Evolutionary conservation across 768 basidiomycete genomes (phyloP), one percentile per base, ranked within the genome.

Genomic region (Termitomyces titanicus): DNA sequence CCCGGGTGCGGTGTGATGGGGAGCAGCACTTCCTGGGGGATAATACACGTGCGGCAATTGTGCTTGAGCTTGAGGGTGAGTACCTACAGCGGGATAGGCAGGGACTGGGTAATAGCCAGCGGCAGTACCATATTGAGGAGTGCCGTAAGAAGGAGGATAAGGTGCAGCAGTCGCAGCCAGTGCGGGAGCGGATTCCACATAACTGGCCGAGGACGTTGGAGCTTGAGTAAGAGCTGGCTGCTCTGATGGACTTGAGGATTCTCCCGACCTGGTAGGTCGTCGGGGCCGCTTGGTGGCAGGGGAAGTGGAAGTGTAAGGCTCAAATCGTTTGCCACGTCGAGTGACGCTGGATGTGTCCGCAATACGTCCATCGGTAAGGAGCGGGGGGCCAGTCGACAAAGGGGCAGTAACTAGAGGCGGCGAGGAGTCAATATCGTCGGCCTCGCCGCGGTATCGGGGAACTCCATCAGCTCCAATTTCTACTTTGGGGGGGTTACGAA

Each of bases 401-500:
- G 78, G 76, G 0, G 76, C 71, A 7, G 77, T 58, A 43, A 77
- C 60, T 45, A 77, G 58, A 7, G 73, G 65, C 0, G 77, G 72
- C 6, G 79, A 73, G 0, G 70, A 61, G 40, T 84, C 83, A 25
- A 79, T 70, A 48, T 92, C 90, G 67, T 92, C 89, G 24, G 89
- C 87, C 64, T 92, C 90, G 43, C 90, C 90, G 42, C 88, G 80
- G 68, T 95, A 97, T 33, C 88, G 79, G 27, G 85, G 85, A 15
- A 88, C 64, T 47, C 94, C 94, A 67, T 96, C 93, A 5, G 82
- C 77, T 43, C 89, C 94, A 24, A 90, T 74, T 63, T 95, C 92
- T 46, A 94, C 88, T 70, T 91, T 84, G 31, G 94, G 94, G 3
- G 93, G 92, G 64, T 90, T 86, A 34, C 95, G 84, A 61, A 98